These are phyloP conservation scores for Nemophila menziesii DNA, from an alignment of 257 asterid species.

Conservation along the genomic window DNA sequence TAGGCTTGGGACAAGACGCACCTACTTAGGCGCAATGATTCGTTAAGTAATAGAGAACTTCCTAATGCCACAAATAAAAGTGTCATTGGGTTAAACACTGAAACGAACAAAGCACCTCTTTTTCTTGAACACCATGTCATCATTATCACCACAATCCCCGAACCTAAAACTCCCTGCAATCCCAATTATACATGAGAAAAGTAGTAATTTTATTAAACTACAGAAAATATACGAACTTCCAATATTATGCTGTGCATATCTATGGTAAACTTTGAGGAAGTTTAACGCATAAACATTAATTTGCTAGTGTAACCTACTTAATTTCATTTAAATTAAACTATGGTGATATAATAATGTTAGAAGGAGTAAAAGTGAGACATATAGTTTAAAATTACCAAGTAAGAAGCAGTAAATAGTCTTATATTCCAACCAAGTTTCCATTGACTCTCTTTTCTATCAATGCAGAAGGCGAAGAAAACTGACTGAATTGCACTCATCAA, in stretches of 20 bases:
- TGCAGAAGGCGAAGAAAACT: constrained; percentile 12
- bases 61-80: constrained; percentile 24
- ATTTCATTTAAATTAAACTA: too few species aligned
- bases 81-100: constrained; percentile 20
- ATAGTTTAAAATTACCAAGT: constrained; percentile 16
- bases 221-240: background rate
- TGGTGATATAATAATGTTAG: background rate
- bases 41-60: constrained; percentile 22
- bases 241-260: too few species aligned
- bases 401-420: constrained; percentile 20
- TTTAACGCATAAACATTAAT: too few species aligned
- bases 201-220: background rate
- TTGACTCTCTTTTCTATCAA: constrained; percentile 13
- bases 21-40: constrained; percentile 32
- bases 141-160: constrained; percentile 13
- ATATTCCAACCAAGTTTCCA: constrained; percentile 38
- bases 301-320: too few species aligned
- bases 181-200: background rate
- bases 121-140: constrained; percentile 20
- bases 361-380: background rate
- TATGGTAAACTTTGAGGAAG: too few species aligned
- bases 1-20: background rate
- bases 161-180: constrained; percentile 26
- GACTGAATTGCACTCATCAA: constrained; percentile 20
- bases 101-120: constrained; percentile 31